A percentile compares a stretch with the other conserved stretches of the same genome.
Conservation (phyloP, 306 rosid genomes). For the Rosa lucieae region DNA sequence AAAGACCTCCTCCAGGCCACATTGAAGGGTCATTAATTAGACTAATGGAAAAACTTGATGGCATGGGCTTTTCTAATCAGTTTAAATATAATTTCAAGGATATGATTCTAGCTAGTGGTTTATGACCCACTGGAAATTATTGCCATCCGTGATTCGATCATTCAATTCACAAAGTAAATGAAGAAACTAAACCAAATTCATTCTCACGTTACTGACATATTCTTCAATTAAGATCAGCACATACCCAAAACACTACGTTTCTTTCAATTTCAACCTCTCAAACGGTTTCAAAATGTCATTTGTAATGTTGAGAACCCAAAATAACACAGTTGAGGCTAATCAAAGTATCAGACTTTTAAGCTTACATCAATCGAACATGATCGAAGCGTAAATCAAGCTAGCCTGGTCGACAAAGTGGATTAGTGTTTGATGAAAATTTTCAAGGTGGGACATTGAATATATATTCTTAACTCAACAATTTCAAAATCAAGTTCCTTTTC, state of each 20-base stretch:
- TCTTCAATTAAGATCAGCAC: not conserved
- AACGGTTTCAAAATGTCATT: not conserved
- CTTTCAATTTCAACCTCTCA: not conserved
- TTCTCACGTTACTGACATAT: not conserved
- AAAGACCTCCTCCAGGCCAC: not conserved
- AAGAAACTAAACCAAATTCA: not conserved
- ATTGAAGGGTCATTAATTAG: not conserved
- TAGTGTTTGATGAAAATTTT: not conserved
- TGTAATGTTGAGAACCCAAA: not conserved
- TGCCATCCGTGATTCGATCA: conserved; percentile 1
- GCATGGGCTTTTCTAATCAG: not conserved
- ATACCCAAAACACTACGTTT: not conserved
- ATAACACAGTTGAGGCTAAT: not conserved
- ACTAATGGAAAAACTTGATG: not conserved
- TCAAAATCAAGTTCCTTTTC: conserved; percentile 11
- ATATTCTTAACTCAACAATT: not conserved
- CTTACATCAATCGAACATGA: conserved; percentile 9
- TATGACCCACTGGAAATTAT: conserved; percentile 30
- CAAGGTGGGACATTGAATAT: conserved; percentile 26
- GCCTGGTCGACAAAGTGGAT: conserved; percentile 23
- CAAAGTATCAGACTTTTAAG: not conserved
- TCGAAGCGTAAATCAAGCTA: not conserved
- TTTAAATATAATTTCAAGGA: not conserved
- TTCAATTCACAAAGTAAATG: not conserved
- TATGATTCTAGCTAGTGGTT: conserved; percentile 6